These are phyloP conservation scores for Phyllosticta capitalensis DNA, from an alignment of 2,329 filamentous ascomycete genomes.

Conservation along the genomic window DNA sequence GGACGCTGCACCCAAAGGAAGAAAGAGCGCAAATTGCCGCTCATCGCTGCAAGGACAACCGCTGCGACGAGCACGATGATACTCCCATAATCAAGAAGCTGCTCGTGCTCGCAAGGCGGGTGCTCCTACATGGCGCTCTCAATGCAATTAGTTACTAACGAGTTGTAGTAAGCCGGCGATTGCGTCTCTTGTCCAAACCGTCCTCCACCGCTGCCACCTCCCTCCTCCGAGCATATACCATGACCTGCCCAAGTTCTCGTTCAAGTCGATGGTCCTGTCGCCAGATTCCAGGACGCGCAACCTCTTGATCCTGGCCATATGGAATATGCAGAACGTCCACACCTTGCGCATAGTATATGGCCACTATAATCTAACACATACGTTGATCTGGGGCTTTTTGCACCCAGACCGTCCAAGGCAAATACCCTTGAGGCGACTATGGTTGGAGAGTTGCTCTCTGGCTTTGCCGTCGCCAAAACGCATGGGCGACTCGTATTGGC, in stretches of 20 bases:
- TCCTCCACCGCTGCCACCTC: constrained; percentile 39
- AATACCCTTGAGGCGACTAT: constrained; percentile 30
- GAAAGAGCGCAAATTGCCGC: constrained; percentile 10
- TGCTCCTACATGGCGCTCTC: neutral
- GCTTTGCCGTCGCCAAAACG: constrained; percentile 13
- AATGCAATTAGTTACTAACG: constrained; percentile 10
- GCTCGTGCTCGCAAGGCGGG: constrained; percentile 31
- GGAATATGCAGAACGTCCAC: constrained; percentile 34
- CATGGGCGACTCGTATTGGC: constrained; percentile 4
- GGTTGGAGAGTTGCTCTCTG: constrained; percentile 37
- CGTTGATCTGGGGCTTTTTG: constrained; percentile 32
- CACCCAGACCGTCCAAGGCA: constrained; percentile 20
- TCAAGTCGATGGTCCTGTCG: constrained; percentile 31
- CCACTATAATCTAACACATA: constrained; percentile 32
- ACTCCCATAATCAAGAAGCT: constrained; percentile 35
- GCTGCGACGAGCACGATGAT: constrained; percentile 30
- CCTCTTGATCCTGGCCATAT: constrained; percentile 29
- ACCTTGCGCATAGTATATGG: constrained; percentile 37
- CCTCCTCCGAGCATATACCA: constrained; percentile 36
- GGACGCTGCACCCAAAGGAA: constrained; percentile 19
- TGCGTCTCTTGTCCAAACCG: constrained; percentile 32
- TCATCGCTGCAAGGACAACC: neutral
- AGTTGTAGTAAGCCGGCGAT: constrained; percentile 28
- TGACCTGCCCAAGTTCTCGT: constrained; percentile 32
- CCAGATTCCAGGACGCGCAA: constrained; percentile 30